Conservation (phyloP, 139 green algal genomes). For the Yamagishiella unicocca region DNA sequence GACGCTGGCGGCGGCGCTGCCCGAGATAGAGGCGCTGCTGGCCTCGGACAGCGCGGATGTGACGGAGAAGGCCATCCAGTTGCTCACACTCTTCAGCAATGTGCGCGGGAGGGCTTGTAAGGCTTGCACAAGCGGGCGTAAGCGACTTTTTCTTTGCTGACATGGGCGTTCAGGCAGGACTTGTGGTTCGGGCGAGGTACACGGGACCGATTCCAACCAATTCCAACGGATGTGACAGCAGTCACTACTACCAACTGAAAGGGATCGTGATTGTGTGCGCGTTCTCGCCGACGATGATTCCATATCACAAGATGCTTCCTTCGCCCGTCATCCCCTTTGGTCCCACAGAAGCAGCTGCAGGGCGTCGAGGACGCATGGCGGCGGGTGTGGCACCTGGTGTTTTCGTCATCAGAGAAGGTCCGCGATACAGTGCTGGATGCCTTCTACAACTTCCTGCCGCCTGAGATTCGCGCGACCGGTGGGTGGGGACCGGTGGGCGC, state of each 20-base stretch:
- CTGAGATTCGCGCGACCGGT: constrained; percentile 11
- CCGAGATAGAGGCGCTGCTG: constrained; percentile 28
- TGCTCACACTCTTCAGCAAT: constrained; percentile 72
- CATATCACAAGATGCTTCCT: too few species aligned
- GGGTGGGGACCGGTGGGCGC: too few species aligned
- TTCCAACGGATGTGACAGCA: too few species aligned
- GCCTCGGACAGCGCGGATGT: constrained; percentile 7
- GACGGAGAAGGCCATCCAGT: constrained; percentile 75
- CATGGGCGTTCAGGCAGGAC: too few species aligned
- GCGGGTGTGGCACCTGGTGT: constrained; percentile 90
- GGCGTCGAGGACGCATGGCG: constrained; percentile 38
- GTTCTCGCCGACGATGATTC: too few species aligned
- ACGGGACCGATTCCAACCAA: too few species aligned
- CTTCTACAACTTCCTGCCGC: constrained; percentile 55
- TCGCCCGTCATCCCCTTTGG: background rate
- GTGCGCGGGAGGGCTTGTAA: background rate
- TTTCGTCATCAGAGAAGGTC: constrained; percentile 78
- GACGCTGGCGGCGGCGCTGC: constrained; percentile 4
- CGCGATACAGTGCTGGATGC: constrained; percentile 79
- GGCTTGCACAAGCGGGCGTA: background rate
- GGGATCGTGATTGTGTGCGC: too few species aligned
- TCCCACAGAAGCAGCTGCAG: background rate
- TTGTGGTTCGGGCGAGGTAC: too few species aligned
- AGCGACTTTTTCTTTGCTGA: too few species aligned
- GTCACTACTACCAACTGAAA: too few species aligned